Conservation (phyloP, 2,329 filamentous ascomycete species). For the Diaporthe vexans region DNA sequence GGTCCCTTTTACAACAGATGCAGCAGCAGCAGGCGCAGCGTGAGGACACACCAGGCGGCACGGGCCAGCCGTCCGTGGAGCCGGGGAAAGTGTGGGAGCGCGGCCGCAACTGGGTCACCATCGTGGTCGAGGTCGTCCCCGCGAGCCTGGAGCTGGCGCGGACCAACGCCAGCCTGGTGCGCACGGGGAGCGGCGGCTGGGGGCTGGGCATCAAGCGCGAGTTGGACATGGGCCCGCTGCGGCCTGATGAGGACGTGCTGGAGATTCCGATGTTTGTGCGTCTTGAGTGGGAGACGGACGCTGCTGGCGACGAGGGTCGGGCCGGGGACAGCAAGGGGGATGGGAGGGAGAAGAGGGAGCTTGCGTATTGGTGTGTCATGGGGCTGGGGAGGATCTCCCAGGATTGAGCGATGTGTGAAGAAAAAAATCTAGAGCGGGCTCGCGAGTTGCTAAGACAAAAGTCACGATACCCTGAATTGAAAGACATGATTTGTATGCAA, state of each 20-base stretch:
- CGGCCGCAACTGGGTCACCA: conserved; percentile 93
- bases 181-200: conserved; percentile 40
- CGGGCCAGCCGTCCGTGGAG: conserved; percentile 75
- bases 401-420: conserved; percentile 50
- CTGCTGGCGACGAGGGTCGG: conserved; percentile 68
- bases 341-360: conserved; percentile 82
- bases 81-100: conserved; percentile 97
- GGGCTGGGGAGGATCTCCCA: conserved; percentile 85
- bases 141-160: conserved; percentile 62
- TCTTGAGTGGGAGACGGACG: conserved; percentile 84
- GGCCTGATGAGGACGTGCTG: conserved; percentile 74
- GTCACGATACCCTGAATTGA: conserved; percentile 58
- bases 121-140: conserved; percentile 91
- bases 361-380: conserved; percentile 96
- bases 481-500: neutral
- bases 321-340: conserved; percentile 65
- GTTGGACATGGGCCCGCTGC: conserved; percentile 62
- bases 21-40: conserved; percentile 50
- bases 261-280: conserved; percentile 97
- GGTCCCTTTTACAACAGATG: conserved; percentile 49
- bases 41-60: conserved; percentile 56
- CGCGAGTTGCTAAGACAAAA: conserved; percentile 10
- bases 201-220: conserved; percentile 52
- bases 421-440: neutral
- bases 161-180: conserved; percentile 34